Evolutionary conservation across 2,329 filamentous ascomycete genomes (phyloP), one percentile per base, ranked within the genome.

Genomic region (Orbilia quercus): DNA sequence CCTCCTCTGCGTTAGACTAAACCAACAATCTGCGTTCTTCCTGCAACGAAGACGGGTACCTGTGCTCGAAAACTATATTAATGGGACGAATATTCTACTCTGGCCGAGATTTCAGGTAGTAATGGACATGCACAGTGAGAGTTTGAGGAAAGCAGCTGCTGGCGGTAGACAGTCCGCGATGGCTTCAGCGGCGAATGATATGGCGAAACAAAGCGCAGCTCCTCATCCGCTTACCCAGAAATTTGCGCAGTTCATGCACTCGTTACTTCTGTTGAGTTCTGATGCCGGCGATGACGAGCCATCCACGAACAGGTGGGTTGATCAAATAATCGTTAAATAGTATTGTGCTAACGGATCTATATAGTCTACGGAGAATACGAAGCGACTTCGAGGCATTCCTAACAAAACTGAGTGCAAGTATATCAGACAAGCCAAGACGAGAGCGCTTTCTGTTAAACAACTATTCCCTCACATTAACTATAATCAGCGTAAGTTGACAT

Each of bases 31-130:
- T 70, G 93, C 95, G 14, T 99, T 99, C 79, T 91, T 96, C 80
- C 85, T 98, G 34, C 95, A 99, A 80, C 87, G 94, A 9, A 88
- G 94, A 62, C 94, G 96, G 79, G 88, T 98, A 0, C 95, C 95
- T 0, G 89, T 92, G 3, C 89, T 91, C 1, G 95, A 99, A 79
- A 86, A 88, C 40, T 99, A 99, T 79, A 89, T 97, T 79, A 99
- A 99, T 80, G 93, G 88, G 48, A 96, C 92, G 3, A 93, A 90
- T 79, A 99, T 99, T 92, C 87, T 95, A 1, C 86, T 99, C 4
- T 99, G 95, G 95, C 95, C 95, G 6, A 89, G 94, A 23, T 91
- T 99, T 78, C 96, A 99, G 81, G 87, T 91, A 65, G 89, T 96
- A 77, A 96, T 99, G 88, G 93, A 96, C 79, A 86, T 89, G 63